Evolutionary conservation across 2,329 filamentous ascomycete genomes (phyloP).

Genomic region (Fusarium sp.): DNA sequence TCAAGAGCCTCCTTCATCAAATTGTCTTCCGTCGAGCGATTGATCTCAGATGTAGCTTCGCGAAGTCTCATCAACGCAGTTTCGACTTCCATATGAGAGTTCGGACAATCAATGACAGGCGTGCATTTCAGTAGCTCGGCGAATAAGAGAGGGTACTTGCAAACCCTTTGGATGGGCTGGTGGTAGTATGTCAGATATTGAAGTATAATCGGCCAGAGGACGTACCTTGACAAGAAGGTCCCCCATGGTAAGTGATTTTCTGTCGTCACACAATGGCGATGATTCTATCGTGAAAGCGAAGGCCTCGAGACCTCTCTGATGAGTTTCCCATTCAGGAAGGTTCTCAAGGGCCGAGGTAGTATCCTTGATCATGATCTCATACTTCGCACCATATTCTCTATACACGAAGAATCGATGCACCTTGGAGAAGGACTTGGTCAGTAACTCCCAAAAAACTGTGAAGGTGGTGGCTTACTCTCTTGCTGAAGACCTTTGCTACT

Average conservation of each 20-base stretch:
- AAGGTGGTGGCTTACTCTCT: conserved; percentile 59
- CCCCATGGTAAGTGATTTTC: conserved; percentile 82
- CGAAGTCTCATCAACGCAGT: conserved; percentile 78
- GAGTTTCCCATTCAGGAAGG: conserved; percentile 79
- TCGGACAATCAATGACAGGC: conserved; percentile 85
- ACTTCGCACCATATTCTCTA: conserved; percentile 91
- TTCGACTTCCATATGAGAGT: conserved; percentile 83
- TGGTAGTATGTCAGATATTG: conserved; percentile 1
- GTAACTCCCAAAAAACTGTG: not conserved
- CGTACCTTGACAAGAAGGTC: conserved; percentile 90
- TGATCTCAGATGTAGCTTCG: conserved; percentile 82
- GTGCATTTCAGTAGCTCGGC: conserved; percentile 85
- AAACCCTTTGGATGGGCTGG: conserved; percentile 91
- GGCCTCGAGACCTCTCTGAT: conserved; percentile 87
- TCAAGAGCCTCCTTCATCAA: conserved; percentile 77
- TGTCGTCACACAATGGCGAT: conserved; percentile 69
- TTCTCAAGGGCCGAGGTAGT: conserved; percentile 75
- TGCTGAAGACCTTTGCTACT: conserved; percentile 70
- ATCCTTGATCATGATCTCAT: conserved; percentile 86
- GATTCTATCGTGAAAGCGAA: conserved; percentile 81
- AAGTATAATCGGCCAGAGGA: not conserved
- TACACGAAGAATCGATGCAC: conserved; percentile 87
- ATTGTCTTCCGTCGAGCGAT: conserved; percentile 83
- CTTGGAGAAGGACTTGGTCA: conserved; percentile 56
- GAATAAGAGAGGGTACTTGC: conserved; percentile 90